Conservation (phyloP, 176 grass and related monocot species). For the Carex pumila region DNA sequence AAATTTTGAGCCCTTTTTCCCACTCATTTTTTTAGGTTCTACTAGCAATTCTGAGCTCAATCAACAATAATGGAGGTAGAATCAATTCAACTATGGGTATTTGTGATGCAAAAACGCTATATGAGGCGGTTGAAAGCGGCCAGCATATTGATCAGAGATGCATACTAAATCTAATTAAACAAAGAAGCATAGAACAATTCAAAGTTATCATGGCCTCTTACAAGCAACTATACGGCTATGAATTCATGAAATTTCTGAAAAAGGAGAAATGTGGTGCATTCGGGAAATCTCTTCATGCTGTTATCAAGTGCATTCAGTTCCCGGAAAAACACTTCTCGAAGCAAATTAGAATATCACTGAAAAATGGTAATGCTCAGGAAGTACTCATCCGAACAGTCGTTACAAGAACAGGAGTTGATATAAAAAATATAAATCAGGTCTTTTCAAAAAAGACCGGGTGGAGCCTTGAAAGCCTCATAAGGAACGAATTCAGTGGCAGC, state of each 20-base stretch:
- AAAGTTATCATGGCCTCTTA: conserved; percentile 25
- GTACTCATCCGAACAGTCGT: conserved; percentile 16
- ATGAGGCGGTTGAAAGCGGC: conserved; percentile 36
- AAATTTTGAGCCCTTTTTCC: background rate
- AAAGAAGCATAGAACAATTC: conserved; percentile 30
- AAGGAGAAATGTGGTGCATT: conserved; percentile 24
- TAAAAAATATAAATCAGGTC: conserved; percentile 23
- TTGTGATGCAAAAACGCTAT: conserved; percentile 38
- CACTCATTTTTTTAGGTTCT: conserved; percentile 9
- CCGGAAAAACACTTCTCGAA: conserved; percentile 26
- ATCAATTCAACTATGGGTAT: conserved; percentile 32
- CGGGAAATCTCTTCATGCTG: background rate
- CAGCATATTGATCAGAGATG: conserved; percentile 26
- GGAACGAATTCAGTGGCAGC: conserved; percentile 32
- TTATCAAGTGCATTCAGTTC: conserved; percentile 29
- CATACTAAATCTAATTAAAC: conserved; percentile 16
- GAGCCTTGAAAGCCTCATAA: conserved; percentile 36
- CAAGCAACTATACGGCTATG: conserved; percentile 36
- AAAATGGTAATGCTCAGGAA: background rate
- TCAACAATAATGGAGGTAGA: conserved; percentile 13
- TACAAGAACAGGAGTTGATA: conserved; percentile 23
- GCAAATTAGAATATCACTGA: background rate
- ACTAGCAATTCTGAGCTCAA: conserved; percentile 27
- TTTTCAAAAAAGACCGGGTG: conserved; percentile 33
- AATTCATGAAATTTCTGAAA: conserved; percentile 36